Base-by-base conservation (phyloP, 2,329 filamentous ascomycete genomes). In the Curvularia hawaiiensis region DNA sequence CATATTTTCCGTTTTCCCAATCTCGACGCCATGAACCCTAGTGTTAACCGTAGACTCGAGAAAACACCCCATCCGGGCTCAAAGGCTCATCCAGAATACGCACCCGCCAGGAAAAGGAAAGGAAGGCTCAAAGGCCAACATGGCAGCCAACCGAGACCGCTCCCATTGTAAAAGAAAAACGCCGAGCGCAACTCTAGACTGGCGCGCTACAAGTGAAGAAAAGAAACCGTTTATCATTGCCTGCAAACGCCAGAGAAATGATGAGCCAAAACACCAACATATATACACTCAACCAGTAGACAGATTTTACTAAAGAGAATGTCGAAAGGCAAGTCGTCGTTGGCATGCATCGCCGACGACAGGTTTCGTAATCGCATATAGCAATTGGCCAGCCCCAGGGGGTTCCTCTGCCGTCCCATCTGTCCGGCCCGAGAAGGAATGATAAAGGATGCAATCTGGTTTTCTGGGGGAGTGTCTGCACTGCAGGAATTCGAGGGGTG, bases 271-370 rank as follows among this genome's bases (percentile, higher is more conserved):
- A 51, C 47, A 18, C 38, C 49, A 44, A 46, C 65, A 56, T 67
- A 63, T 67, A 47, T 68, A 69, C 66, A 65, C 60, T 43, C 39
- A 33, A 46, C 41, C 41, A 20, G 46, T 48, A 58, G 47, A 66
- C 60, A 63, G 59, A 63, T 58, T 56, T 63, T 68, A 61, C 59
- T 62, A 55, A 65, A 67, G 53, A 58, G 60, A 57, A 68, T 22
- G 51, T 35, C 30, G 55, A 50, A 50, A 26, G 56, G n/a, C 22
- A 45, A 43, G 53, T 59, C 59, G 54, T 52, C 58, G 57, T 58
- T 50, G 35, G 53, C 58, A 57, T 63, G 59, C 50, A 30, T 52
- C 28, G 50, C 30, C 6, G 30, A 52, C 30, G 30, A 52, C 50
- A 14, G 35, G 28, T 48, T 60, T 64, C 64, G 54, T 67, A 57